phyloP scores from a whole-genome alignment of 2,329 filamentous ascomycete species.

The Erysiphe neolycopersici region DNA sequence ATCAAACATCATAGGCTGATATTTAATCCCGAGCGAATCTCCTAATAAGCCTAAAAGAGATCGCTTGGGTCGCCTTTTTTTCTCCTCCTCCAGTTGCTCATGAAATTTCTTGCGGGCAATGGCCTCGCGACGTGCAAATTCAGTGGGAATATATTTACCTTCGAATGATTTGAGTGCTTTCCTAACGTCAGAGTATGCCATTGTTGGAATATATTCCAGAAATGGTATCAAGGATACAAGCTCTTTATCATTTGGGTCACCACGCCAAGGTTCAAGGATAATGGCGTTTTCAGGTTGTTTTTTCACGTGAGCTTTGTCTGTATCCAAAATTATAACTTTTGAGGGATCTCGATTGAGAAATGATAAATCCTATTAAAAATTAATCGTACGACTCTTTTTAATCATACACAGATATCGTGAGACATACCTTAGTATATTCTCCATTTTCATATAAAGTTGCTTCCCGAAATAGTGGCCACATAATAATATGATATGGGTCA shows the following conservation, averaged over 20 bases:
- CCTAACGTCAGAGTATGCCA: constrained; percentile 72
- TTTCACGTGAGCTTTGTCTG: constrained; percentile 53
- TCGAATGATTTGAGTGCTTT: constrained; percentile 70
- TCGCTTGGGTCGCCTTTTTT: constrained; percentile 30
- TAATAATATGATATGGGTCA: constrained; percentile 82
- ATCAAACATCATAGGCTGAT: constrained; percentile 33
- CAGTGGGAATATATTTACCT: constrained; percentile 63
- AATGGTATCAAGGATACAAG: constrained; percentile 82
- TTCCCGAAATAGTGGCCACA: constrained; percentile 85
- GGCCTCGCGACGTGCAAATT: constrained; percentile 74
- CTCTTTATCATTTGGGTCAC: constrained; percentile 56
- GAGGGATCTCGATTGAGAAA: constrained; percentile 90
- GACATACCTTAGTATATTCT: constrained; percentile 70
- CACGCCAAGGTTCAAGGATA: constrained; percentile 70
- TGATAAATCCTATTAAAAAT: constrained; percentile 49
- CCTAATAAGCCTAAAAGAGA: constrained; percentile 43
- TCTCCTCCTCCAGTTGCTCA: constrained; percentile 44
- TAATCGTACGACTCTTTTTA: neutral
- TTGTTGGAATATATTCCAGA: constrained; percentile 87
- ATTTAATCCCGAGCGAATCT: constrained; percentile 52
- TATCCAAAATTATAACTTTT: constrained; percentile 89
- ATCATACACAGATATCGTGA: neutral
- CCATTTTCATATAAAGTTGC: constrained; percentile 94
- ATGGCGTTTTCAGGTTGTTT: constrained; percentile 94
- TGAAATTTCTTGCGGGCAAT: constrained; percentile 66